Evolutionary conservation across 139 green algal species (phyloP), one percentile per base, ranked within the genome.

Genomic region (Gonium pectorale): DNA sequence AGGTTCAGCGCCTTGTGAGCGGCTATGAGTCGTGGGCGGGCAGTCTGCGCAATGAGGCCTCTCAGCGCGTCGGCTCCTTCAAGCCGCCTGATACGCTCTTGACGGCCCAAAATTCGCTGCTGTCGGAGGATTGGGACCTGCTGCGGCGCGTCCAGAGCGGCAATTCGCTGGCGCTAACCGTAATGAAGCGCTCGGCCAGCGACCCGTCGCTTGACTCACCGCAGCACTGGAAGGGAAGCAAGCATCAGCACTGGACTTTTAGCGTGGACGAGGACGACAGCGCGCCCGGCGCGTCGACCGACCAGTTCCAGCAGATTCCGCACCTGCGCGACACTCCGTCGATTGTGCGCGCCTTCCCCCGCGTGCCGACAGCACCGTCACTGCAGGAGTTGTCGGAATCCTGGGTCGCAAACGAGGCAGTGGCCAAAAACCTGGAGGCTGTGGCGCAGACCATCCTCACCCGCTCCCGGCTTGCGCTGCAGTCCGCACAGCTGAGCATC

Each of bases 401-500:
- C 37, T 83, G 74, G 77, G 77, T 49, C 21, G 77, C 77, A 0
- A 87, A 86, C 64, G 79, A 87, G 31, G 46, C 54, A 0, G 74
- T 77, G 1, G 66, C 81, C 19, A 67, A 72, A 59, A 90, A 93
- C 75, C 70, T 93, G 29, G 87, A 93, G 71, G 87, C 85, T 13
- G 87, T 93, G 11, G 88, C 88, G 22, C 60, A 80, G 35, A 80
- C 75, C 44, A 79, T 93, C 64, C 46, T 92, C 27, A 21, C 73
- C 31, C 74, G 81, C 37, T 89, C 80, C 21, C 54, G 86, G 19
- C 56, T 81, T 8, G 92, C 89, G 0, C 80, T 93, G 17, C 88
- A 91, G 19, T 89, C 87, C 35, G 90, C 89, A 46, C 91, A 93
- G 83, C 62, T 75, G 46, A 89, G 86, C 75, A 83, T 95, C 56